Conservation (phyloP, 2,329 filamentous ascomycete genomes). For the Ophiocordyceps unilateralis region DNA sequence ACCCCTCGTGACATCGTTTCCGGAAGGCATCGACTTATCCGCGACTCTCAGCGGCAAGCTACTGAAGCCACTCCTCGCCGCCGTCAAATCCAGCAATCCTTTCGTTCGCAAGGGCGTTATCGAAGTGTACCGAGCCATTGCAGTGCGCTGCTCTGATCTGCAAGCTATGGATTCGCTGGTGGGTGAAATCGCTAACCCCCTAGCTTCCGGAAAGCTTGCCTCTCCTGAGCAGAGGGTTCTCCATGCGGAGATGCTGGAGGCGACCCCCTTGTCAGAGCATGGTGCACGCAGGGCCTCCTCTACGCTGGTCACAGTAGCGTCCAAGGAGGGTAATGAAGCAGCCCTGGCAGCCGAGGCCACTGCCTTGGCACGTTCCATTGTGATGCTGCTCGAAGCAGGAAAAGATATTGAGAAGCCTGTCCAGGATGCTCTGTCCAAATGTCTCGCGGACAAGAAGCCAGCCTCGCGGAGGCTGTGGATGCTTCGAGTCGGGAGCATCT, state of each 20-base stretch:
- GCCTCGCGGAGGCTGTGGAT: conserved; percentile 67
- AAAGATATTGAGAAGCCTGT: conserved; percentile 47
- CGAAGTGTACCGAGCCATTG: conserved; percentile 54
- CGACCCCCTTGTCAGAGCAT: conserved; percentile 39
- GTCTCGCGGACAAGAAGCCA: conserved; percentile 69
- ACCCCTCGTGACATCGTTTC: conserved; percentile 53
- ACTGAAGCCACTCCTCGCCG: conserved; percentile 75
- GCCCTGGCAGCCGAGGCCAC: conserved; percentile 62
- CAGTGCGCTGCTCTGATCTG: conserved; percentile 40
- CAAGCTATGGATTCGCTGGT: conserved; percentile 47
- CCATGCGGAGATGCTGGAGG: conserved; percentile 64
- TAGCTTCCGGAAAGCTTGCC: conserved; percentile 72
- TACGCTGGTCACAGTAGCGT: conserved; percentile 48
- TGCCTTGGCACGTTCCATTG: conserved; percentile 49
- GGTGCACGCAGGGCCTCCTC: conserved; percentile 50
- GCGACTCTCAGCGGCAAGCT: conserved; percentile 53
- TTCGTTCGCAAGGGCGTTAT: conserved; percentile 60
- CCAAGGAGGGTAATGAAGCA: conserved; percentile 78
- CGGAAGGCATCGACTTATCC: conserved; percentile 59
- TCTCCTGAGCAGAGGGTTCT: conserved; percentile 70
- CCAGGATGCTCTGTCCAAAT: conserved; percentile 60
- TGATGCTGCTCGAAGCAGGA: conserved; percentile 42
- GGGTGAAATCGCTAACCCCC: conserved; percentile 59
- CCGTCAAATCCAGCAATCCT: conserved; percentile 77
- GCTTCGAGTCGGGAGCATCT: conserved; percentile 51